These are phyloP conservation scores for Mycena polygramma DNA, from an alignment of 768 basidiomycete species.

Conservation along the genomic window DNA sequence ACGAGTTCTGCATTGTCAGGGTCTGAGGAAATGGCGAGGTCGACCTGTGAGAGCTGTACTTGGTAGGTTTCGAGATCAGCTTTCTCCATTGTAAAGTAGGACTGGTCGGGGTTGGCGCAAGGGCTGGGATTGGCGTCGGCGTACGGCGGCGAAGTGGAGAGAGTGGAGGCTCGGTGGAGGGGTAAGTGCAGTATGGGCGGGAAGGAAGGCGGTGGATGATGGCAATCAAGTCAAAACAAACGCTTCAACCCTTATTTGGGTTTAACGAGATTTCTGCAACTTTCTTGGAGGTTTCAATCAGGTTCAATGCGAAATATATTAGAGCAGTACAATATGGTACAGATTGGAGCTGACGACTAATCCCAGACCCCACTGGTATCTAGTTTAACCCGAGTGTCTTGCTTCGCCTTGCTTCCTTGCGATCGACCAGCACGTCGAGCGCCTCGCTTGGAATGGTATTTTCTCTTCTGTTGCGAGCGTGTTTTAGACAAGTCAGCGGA, in stretches of 20 bases:
- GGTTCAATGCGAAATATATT: too few relatives aligned
- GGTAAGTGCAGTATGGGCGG: neutral
- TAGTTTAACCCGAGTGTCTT: slow-evolving; percentile 74
- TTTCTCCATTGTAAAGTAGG: slow-evolving; percentile 63
- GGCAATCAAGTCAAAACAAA: slow-evolving; percentile 12
- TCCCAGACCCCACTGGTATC: slow-evolving; percentile 75
- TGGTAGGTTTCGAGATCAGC: slow-evolving; percentile 91
- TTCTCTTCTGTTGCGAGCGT: slow-evolving; percentile 74
- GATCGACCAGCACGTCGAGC: slow-evolving; percentile 73
- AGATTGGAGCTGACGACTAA: slow-evolving; percentile 40
- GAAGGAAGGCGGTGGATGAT: neutral
- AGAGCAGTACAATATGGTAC: neutral
- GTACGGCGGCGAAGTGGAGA: too few relatives aligned
- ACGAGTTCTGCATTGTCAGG: slow-evolving; percentile 80
- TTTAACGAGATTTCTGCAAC: too few relatives aligned
- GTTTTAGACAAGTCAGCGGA: slow-evolving; percentile 70
- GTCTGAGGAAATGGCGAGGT: slow-evolving; percentile 81
- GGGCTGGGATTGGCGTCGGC: neutral
- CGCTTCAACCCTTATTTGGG: neutral
- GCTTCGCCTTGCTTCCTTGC: slow-evolving; percentile 89
- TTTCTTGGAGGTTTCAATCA: too few relatives aligned
- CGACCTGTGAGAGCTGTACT: slow-evolving; percentile 91
- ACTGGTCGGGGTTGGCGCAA: neutral
- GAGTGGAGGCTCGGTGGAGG: too few relatives aligned
- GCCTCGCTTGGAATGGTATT: slow-evolving; percentile 83